These are phyloP conservation scores for Spathaspora arborariae DNA, from an alignment of 805 yeast species.

Conservation along the genomic window DNA sequence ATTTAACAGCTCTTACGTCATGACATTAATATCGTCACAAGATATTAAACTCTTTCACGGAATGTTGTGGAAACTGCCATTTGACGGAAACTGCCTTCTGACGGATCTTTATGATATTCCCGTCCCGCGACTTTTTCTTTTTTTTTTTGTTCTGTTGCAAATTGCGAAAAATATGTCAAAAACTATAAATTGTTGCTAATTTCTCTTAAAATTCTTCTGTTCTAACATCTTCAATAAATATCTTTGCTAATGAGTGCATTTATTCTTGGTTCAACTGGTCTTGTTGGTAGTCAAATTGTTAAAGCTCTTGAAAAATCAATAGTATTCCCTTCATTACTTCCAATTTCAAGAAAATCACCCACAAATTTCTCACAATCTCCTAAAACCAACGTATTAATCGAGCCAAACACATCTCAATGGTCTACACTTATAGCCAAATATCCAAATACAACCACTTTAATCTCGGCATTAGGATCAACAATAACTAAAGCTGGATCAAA, in stretches of 20 bases:
- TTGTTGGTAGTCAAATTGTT: conserved; percentile 62
- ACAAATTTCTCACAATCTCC: conserved; percentile 15
- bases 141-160: not conserved
- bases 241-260: conserved; percentile 14
- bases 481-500: conserved; percentile 66
- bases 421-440: conserved; percentile 29
- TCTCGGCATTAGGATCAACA: conserved; percentile 76
- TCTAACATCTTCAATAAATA: not conserved
- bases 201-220: not conserved
- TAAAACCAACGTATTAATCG: conserved; percentile 40
- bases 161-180: not conserved
- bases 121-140: not conserved
- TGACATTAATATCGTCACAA: too few species aligned
- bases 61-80: not conserved
- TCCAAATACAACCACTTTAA: conserved; percentile 31
- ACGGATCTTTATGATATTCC: not conserved
- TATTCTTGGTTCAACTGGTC: conserved; percentile 72
- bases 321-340: not conserved
- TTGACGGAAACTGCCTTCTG: not conserved
- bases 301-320: conserved; percentile 37
- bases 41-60: too few species aligned
- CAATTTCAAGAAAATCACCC: conserved; percentile 11
- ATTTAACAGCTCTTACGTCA: too few species aligned
- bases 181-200: not conserved
- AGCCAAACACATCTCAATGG: conserved; percentile 54